Evolutionary conservation across 441 rosid genomes (phyloP).

Genomic region (Populus hybrid): DNA sequence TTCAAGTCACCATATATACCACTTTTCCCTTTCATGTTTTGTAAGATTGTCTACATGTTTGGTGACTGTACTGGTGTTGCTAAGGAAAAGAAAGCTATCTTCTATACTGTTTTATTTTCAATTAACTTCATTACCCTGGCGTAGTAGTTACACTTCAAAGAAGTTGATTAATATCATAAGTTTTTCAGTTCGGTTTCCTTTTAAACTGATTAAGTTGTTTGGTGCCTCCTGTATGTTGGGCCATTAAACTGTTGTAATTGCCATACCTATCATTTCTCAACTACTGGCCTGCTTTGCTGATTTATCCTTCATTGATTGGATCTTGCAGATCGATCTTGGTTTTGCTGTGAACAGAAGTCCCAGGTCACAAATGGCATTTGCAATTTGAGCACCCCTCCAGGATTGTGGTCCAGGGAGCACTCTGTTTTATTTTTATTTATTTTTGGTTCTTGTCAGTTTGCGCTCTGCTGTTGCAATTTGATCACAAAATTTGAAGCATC

Average conservation of each 20-base stretch:
- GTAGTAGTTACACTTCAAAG: not conserved
- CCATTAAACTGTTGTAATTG: not conserved
- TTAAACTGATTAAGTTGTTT: not conserved
- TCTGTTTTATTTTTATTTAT: not conserved
- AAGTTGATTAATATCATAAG: no score
- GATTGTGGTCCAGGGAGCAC: not conserved
- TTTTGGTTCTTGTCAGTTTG: not conserved
- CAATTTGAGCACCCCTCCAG: not conserved
- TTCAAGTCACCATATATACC: not conserved
- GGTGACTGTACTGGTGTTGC: not conserved
- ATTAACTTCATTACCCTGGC: not conserved
- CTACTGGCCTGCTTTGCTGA: not conserved
- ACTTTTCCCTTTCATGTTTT: not conserved
- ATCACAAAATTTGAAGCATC: no score
- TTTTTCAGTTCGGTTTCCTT: no score
- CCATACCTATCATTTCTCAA: not conserved
- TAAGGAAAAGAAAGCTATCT: not conserved
- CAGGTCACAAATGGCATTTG: not conserved
- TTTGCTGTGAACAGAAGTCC: not conserved
- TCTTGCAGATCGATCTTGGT: slow-evolving; percentile 1
- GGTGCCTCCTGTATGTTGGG: no score
- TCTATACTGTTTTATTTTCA: not conserved
- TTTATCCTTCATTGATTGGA: not conserved
- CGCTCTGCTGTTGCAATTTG: not conserved
- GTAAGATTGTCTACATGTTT: not conserved